These are phyloP conservation scores for Leccinum variicolor DNA, from an alignment of 768 basidiomycete species.

Conservation along the genomic window DNA sequence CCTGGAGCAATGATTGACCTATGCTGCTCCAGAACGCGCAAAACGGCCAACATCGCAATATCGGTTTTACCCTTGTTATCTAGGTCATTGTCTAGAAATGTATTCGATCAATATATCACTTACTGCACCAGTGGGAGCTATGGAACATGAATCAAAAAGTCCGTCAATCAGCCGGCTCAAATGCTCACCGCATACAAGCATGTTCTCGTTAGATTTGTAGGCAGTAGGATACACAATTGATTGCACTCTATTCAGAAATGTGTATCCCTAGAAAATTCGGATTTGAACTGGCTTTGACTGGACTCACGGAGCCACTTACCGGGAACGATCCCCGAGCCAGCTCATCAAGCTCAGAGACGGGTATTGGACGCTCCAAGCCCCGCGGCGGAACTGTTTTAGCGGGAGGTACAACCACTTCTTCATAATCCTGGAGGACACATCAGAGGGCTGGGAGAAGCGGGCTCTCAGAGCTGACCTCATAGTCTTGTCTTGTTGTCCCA, in stretches of 20 bases:
- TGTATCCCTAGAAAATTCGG: constrained; percentile 61
- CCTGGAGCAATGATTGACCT: constrained; percentile 30
- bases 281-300: neutral
- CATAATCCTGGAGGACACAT: constrained; percentile 58
- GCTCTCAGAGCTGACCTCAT: constrained; percentile 50
- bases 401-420: constrained; percentile 90
- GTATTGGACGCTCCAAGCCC: constrained; percentile 64
- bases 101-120: constrained; percentile 27
- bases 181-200: constrained; percentile 58
- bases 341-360: constrained; percentile 69
- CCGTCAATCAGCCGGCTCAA: neutral
- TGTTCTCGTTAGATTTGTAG: constrained; percentile 93
- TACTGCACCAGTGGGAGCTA: constrained; percentile 97
- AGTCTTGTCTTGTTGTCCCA: constrained; percentile 66
- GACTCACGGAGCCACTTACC: constrained; percentile 39
- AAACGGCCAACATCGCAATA: constrained; percentile 90
- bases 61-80: constrained; percentile 91
- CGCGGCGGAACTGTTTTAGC: constrained; percentile 73
- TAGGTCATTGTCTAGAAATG: constrained; percentile 2
- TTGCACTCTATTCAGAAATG: constrained; percentile 87
- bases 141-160: neutral
- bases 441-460: constrained; percentile 1
- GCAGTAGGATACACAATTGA: constrained; percentile 93
- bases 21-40: constrained; percentile 84
- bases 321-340: constrained; percentile 82